A percentile compares a stretch with the other conserved stretches of the same genome.
These are phyloP conservation scores for Cyclocybe aegerita DNA, from an alignment of 768 basidiomycete species.

Conservation along the genomic window DNA sequence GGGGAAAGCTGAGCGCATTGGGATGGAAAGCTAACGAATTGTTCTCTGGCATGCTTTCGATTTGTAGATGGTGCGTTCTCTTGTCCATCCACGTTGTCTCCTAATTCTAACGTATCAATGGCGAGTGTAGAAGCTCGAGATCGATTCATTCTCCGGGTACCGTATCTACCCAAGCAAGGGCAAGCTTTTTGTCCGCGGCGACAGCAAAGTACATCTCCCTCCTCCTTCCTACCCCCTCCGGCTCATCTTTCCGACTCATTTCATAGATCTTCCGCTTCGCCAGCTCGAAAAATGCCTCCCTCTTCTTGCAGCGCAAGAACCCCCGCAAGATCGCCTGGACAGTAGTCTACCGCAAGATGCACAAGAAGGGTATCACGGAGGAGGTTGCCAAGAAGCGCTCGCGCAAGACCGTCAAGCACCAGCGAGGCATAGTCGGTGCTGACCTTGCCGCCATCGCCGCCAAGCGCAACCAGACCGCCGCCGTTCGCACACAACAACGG, in stretches of 20 bases:
- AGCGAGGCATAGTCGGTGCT: slow-evolving; percentile 97
- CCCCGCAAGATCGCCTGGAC: slow-evolving; percentile 99
- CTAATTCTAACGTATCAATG: slow-evolving; percentile 15
- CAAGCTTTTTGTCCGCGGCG: slow-evolving; percentile 91
- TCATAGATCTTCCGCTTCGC: slow-evolving; percentile 92
- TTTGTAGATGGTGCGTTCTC: slow-evolving; percentile 42
- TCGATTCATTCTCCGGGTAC: slow-evolving; percentile 97
- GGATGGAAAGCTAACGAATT: background rate
- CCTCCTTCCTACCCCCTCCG: background rate
- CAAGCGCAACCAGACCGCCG: slow-evolving; percentile 88
- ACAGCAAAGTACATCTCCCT: slow-evolving; percentile 75
- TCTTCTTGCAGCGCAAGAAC: slow-evolving; percentile 99
- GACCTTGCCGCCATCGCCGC: slow-evolving; percentile 90
- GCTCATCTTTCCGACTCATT: background rate
- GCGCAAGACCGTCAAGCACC: slow-evolving; percentile 94
- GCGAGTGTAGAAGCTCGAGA: slow-evolving; percentile 86
- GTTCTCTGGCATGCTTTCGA: slow-evolving; percentile 10
- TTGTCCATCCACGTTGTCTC: background rate
- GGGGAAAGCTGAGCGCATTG: background rate
- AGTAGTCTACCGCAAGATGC: slow-evolving; percentile 89
- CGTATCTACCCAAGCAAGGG: slow-evolving; percentile 99
- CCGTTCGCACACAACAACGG: slow-evolving; percentile 78
- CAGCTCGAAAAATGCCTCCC: slow-evolving; percentile 88
- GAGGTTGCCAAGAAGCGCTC: slow-evolving; percentile 99
- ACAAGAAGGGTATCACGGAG: slow-evolving; percentile 99